These are phyloP conservation scores for Jackrogersella minutella DNA, from an alignment of 495 filamentous ascomycete species.

Conservation along the genomic window DNA sequence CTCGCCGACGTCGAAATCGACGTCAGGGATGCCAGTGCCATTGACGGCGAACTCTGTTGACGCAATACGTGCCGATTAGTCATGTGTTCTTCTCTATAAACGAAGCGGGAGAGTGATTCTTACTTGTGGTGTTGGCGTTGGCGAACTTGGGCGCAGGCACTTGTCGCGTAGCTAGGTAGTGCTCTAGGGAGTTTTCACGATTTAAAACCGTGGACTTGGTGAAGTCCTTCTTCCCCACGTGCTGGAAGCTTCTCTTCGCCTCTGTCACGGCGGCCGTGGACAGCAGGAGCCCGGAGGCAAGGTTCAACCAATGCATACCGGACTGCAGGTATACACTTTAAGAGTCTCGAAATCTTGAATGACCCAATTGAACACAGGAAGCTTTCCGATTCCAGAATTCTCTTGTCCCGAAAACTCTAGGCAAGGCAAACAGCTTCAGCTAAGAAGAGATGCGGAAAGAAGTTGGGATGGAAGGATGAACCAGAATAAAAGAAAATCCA, in stretches of 20 bases:
- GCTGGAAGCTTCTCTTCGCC: conserved; percentile 47
- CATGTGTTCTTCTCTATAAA: not conserved
- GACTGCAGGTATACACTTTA: not conserved
- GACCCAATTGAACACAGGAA: not conserved
- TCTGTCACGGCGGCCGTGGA: conserved; percentile 38
- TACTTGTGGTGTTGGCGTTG: conserved; percentile 50
- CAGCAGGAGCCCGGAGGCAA: conserved; percentile 42
- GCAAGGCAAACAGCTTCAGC: not conserved
- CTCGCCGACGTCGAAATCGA: conserved; percentile 81
- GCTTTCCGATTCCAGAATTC: conserved; percentile 12
- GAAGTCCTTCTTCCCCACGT: conserved; percentile 46
- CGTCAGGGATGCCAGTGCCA: conserved; percentile 73
- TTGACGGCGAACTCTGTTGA: conserved; percentile 69
- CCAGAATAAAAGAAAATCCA: conserved; percentile 14
- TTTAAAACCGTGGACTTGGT: conserved; percentile 5
- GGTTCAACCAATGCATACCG: conserved; percentile 44
- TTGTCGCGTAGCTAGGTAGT: conserved; percentile 41
- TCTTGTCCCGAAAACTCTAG: conserved; percentile 30
- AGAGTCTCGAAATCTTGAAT: not conserved
- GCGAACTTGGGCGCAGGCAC: conserved; percentile 43
- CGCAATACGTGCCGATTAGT: no score
- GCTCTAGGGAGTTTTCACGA: conserved; percentile 14
- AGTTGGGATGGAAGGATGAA: not conserved
- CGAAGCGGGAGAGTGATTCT: not conserved
- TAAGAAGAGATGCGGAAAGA: not conserved